Conservation (phyloP, 2,329 filamentous ascomycete species). For the Apiospora saccharicola region DNA sequence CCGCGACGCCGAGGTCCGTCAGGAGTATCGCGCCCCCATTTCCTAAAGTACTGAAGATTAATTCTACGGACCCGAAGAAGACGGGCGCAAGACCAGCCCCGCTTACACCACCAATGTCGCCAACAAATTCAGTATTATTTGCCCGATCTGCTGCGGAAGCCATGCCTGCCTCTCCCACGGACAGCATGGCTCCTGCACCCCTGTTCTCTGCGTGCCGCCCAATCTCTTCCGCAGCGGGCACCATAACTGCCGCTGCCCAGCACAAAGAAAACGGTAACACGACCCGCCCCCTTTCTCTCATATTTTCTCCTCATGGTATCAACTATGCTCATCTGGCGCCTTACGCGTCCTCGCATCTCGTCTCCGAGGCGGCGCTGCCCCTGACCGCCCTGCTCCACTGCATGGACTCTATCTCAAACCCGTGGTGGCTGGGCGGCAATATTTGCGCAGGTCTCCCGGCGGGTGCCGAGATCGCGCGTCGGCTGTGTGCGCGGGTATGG, state of each 20-base stretch:
- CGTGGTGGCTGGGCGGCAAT: slow-evolving; percentile 68
- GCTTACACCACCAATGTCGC: slow-evolving; percentile 44
- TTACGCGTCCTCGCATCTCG: slow-evolving; percentile 65
- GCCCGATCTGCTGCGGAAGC: slow-evolving; percentile 43
- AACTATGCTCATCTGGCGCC: slow-evolving; percentile 59
- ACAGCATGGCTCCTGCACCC: slow-evolving; percentile 26
- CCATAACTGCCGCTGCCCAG: slow-evolving; percentile 29
- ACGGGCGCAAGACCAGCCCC: slow-evolving; percentile 17
- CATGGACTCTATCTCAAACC: slow-evolving; percentile 65
- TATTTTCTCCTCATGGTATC: slow-evolving; percentile 72
- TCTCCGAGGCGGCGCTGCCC: slow-evolving; percentile 63
- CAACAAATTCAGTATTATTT: slow-evolving; percentile 42
- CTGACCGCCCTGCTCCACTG: slow-evolving; percentile 71
- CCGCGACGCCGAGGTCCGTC: slow-evolving; percentile 38
- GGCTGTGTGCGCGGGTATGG: slow-evolving; percentile 63
- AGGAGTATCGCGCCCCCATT: slow-evolving; percentile 28
- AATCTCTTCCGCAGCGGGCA: neutral
- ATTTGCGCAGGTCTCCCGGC: slow-evolving; percentile 63
- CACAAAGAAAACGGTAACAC: slow-evolving; percentile 34
- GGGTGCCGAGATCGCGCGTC: slow-evolving; percentile 63
- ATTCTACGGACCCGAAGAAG: slow-evolving; percentile 26
- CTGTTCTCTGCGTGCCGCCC: neutral
- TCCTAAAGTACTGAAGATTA: slow-evolving; percentile 18
- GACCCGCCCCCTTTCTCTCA: slow-evolving; percentile 60
- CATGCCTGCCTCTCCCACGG: slow-evolving; percentile 38